Percentiles rank a stretch among this genome's conserved stretches.
Conservation (phyloP, 2,329 filamentous ascomycete genomes). For the Aspergillus alliaceus region DNA sequence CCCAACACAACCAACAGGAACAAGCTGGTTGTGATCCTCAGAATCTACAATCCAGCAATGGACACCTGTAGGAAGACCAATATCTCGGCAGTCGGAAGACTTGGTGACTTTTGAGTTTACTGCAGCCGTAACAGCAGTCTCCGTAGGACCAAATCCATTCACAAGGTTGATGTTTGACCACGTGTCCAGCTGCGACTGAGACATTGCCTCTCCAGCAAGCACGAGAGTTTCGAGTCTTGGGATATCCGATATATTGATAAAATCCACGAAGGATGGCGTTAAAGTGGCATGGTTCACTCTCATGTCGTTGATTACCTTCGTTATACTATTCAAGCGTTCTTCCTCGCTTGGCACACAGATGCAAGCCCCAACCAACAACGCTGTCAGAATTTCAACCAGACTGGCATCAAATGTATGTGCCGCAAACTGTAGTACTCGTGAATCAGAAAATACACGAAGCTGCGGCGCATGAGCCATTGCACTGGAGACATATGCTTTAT, state of each 20-base stretch:
- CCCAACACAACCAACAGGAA: constrained; percentile 43
- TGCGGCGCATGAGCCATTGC: constrained; percentile 54
- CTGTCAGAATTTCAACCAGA: constrained; percentile 54
- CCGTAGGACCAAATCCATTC: constrained; percentile 48
- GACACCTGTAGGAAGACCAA: constrained; percentile 35
- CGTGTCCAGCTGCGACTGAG: constrained; percentile 37
- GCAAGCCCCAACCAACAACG: constrained; percentile 57
- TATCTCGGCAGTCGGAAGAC: constrained; percentile 34
- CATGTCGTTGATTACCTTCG: constrained; percentile 53
- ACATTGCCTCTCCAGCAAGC: constrained; percentile 52
- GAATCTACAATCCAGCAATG: constrained; percentile 42
- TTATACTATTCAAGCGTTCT: constrained; percentile 52
- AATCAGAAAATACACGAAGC: constrained; percentile 50
- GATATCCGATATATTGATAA: constrained; percentile 45
- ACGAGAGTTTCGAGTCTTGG: constrained; percentile 44
- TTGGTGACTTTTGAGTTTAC: constrained; percentile 34
- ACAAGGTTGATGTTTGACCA: constrained; percentile 41
- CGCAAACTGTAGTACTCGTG: constrained; percentile 59
- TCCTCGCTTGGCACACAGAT: constrained; percentile 58
- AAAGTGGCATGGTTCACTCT: constrained; percentile 56
- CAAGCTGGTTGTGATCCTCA: constrained; percentile 38
- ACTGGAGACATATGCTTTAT: constrained; percentile 58
- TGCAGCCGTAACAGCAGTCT: constrained; percentile 38
- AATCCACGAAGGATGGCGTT: constrained; percentile 59
- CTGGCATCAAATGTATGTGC: constrained; percentile 59